phyloP scores from a whole-genome alignment of 768 basidiomycete genomes.

The Floccularia luteovirens region DNA sequence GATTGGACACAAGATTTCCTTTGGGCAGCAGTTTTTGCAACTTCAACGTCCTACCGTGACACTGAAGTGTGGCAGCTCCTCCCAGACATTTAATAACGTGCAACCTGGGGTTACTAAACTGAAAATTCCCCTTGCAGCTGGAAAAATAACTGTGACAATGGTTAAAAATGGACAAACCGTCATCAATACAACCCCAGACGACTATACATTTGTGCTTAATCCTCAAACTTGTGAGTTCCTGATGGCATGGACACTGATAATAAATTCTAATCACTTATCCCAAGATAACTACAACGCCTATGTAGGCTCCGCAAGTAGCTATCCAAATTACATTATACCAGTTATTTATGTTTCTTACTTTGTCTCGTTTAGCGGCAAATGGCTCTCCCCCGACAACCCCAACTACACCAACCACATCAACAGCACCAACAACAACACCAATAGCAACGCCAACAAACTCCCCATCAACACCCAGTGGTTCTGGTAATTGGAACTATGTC shows the following conservation, averaged over 20 bases:
- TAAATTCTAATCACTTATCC: conserved; percentile 9
- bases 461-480: too few relatives aligned
- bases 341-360: not conserved
- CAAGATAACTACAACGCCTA: conserved; percentile 61
- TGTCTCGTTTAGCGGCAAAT: not conserved
- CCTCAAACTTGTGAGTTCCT: conserved; percentile 28
- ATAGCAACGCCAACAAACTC: conserved; percentile 10
- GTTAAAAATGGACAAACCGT: conserved; percentile 39
- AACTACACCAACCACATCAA: conserved; percentile 6
- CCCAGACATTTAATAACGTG: conserved; percentile 30
- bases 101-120: conserved; percentile 54
- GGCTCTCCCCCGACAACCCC: conserved; percentile 7
- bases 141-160: conserved; percentile 50
- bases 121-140: conserved; percentile 46
- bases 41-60: conserved; percentile 43
- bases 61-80: conserved; percentile 34
- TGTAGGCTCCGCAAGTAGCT: conserved; percentile 44
- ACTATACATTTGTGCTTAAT: conserved; percentile 29
- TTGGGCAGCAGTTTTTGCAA: conserved; percentile 60
- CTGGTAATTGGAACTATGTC: conserved; percentile 15
- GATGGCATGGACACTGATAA: not conserved
- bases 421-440: conserved; percentile 6
- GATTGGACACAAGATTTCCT: conserved; percentile 52
- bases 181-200: conserved; percentile 37
- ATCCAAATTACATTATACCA: not conserved